Conservation (phyloP, 805 yeast species). For the Kuraishia floccosa region DNA sequence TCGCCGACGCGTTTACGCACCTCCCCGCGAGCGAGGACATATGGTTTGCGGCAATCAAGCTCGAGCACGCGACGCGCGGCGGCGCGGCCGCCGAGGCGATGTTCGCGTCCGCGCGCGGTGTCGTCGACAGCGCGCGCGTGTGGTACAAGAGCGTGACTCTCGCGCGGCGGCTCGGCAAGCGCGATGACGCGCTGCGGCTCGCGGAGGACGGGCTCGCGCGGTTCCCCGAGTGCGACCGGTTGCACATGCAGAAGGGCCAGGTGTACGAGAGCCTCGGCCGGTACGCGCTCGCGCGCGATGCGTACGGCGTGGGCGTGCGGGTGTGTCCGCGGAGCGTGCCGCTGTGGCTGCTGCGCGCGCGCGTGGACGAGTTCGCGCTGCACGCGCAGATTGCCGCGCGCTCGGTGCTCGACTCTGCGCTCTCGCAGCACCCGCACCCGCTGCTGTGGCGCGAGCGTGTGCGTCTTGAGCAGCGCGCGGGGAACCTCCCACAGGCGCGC, state of each 20-base stretch:
- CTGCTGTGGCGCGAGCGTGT: slow-evolving; percentile 49
- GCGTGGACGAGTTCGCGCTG: slow-evolving; percentile 28
- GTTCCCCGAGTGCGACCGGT: slow-evolving; percentile 39
- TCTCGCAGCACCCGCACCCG: slow-evolving; percentile 39
- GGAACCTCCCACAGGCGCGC: slow-evolving; percentile 40
- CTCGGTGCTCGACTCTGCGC: slow-evolving; percentile 58
- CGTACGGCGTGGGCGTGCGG: slow-evolving; percentile 36
- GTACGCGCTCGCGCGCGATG: slow-evolving; percentile 30
- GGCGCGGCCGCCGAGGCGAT: slow-evolving; percentile 21
- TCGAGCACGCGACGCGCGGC: slow-evolving; percentile 36
- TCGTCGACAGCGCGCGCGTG: slow-evolving; percentile 31
- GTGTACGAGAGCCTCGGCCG: slow-evolving; percentile 23
- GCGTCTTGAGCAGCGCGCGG: slow-evolving; percentile 39
- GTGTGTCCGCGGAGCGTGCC: slow-evolving; percentile 26
- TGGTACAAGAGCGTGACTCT: slow-evolving; percentile 54
- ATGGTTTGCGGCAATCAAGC: slow-evolving; percentile 64
- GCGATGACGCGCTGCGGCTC: slow-evolving; percentile 24
- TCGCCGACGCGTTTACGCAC: slow-evolving; percentile 31
- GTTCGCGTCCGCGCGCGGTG: slow-evolving; percentile 25
- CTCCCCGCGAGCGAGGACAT: slow-evolving; percentile 39
- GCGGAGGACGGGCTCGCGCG: slow-evolving; percentile 32
- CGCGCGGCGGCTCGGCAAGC: slow-evolving; percentile 25
- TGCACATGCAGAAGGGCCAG: slow-evolving; percentile 57
- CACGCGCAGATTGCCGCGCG: slow-evolving; percentile 48
- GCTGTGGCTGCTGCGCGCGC: slow-evolving; percentile 47